Conservation (phyloP, 2,329 filamentous ascomycete species). For the Scytalidium lignicola region DNA sequence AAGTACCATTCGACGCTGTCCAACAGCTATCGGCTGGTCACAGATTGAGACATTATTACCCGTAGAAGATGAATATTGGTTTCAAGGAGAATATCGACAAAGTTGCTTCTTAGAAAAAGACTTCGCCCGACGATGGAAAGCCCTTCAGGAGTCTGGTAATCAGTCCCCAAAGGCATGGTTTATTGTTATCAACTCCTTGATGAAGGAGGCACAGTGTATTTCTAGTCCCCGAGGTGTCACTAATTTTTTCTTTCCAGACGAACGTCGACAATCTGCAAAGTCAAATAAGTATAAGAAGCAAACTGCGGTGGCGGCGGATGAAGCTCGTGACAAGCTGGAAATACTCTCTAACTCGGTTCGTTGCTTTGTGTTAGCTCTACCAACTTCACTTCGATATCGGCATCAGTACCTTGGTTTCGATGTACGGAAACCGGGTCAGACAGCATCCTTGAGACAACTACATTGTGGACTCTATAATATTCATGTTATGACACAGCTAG, state of each 20-base stretch:
- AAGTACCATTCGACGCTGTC: conserved; percentile 32
- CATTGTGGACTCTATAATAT: conserved; percentile 21
- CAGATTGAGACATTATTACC: conserved; percentile 33
- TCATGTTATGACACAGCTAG: conserved; percentile 6
- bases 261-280: neutral
- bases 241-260: neutral
- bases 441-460: conserved; percentile 16
- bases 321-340: conserved; percentile 21
- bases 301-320: conserved; percentile 2
- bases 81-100: conserved; percentile 14
- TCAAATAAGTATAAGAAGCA: neutral
- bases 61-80: conserved; percentile 31
- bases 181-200: conserved; percentile 33
- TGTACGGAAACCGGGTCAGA: conserved; percentile 5
- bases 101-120: conserved; percentile 29
- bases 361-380: conserved; percentile 26
- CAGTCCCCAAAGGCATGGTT: conserved; percentile 32
- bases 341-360: conserved; percentile 28
- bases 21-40: conserved; percentile 31
- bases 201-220: conserved; percentile 32
- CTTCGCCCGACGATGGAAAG: conserved; percentile 27
- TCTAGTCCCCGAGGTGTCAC: conserved; percentile 23
- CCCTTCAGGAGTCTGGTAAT: conserved; percentile 24
- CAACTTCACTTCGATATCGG: conserved; percentile 24
- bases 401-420: conserved; percentile 28